Evolutionary conservation across 192 early-diverging fungal species (phyloP).

Genomic region (Phycomyces nitens): DNA sequence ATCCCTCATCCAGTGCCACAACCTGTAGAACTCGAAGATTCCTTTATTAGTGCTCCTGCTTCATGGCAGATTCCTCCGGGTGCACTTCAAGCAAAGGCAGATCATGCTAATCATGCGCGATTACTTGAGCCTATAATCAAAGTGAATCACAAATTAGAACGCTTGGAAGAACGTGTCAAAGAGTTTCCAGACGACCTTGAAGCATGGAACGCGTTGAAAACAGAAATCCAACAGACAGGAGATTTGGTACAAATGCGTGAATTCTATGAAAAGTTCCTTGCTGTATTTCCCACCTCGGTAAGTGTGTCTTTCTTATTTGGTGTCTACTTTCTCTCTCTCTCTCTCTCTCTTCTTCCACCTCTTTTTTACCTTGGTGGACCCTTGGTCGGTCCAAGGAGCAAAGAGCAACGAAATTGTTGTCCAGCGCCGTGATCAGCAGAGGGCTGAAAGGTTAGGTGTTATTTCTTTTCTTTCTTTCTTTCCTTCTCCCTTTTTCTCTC

Average conservation of each 20-base stretch:
- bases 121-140: slow-evolving; percentile 7
- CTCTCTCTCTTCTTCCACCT: neutral
- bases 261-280: slow-evolving; percentile 65
- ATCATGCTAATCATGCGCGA: neutral
- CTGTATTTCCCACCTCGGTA: slow-evolving; percentile 82
- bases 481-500: too few species aligned
- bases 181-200: slow-evolving; percentile 59
- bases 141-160: slow-evolving; percentile 43
- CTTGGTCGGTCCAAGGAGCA: too few species aligned
- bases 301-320: slow-evolving; percentile 29
- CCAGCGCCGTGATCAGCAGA: too few species aligned
- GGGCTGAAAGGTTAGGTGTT: too few species aligned
- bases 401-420: too few species aligned
- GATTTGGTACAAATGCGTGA: slow-evolving; percentile 57
- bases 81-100: slow-evolving; percentile 22
- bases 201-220: slow-evolving; percentile 63
- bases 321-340: neutral
- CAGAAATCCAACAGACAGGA: slow-evolving; percentile 53
- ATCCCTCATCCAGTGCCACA: neutral
- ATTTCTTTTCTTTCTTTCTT: too few species aligned
- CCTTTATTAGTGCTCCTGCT: slow-evolving; percentile 28
- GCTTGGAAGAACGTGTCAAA: slow-evolving; percentile 49
- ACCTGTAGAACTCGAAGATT: neutral
- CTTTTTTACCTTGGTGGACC: neutral
- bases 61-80: slow-evolving; percentile 47